These are phyloP conservation scores for Diaporthe nobilis DNA, from an alignment of 2,329 filamentous ascomycete species.

Conservation along the genomic window DNA sequence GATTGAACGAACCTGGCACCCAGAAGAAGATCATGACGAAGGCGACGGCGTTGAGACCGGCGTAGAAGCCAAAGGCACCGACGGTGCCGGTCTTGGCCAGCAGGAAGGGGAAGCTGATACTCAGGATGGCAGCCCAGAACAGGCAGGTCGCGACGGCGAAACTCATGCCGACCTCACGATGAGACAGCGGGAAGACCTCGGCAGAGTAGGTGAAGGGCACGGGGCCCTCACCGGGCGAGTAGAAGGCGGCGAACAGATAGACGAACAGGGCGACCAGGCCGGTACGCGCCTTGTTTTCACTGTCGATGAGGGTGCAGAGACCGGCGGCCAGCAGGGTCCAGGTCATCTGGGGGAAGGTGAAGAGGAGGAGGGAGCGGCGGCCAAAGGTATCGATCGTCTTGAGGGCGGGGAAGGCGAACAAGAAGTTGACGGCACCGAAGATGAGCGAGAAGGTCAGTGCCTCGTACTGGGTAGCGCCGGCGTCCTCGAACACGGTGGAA, in stretches of 20 bases:
- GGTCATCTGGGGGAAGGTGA: constrained; percentile 75
- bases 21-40: constrained; percentile 70
- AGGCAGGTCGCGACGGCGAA: constrained; percentile 78
- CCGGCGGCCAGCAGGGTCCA: constrained; percentile 71
- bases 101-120: constrained; percentile 74
- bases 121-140: constrained; percentile 70
- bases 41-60: constrained; percentile 69
- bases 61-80: constrained; percentile 67
- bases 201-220: constrained; percentile 79
- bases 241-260: constrained; percentile 50
- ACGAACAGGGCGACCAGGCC: constrained; percentile 65
- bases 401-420: constrained; percentile 77
- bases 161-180: constrained; percentile 80
- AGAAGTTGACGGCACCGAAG: constrained; percentile 70
- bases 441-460: constrained; percentile 60
- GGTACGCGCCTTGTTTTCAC: constrained; percentile 48
- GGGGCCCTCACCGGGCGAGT: constrained; percentile 68
- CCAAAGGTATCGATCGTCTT: constrained; percentile 79
- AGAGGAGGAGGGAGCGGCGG: constrained; percentile 71
- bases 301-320: constrained; percentile 64
- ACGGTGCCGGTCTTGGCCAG: constrained; percentile 58
- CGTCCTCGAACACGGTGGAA: constrained; percentile 60
- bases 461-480: constrained; percentile 54
- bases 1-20: constrained; percentile 54
- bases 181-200: constrained; percentile 79